phyloP scores from a whole-genome alignment of 768 basidiomycete species.

The Boletus sensibilis region DNA sequence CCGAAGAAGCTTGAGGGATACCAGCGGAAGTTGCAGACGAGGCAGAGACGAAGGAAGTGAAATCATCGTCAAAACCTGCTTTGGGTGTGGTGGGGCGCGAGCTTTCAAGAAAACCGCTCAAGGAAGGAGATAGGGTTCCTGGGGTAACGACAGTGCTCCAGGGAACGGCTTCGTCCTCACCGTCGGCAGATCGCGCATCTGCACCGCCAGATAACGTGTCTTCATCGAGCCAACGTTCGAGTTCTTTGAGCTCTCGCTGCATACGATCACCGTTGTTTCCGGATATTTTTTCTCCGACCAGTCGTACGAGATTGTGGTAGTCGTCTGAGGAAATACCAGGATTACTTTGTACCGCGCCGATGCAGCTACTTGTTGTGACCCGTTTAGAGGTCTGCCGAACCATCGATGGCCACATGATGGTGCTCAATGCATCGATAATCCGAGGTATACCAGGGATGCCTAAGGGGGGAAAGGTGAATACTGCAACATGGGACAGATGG shows the following conservation, averaged over 20 bases:
- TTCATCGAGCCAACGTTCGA: slow-evolving; percentile 63
- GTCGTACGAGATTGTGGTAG: slow-evolving; percentile 22
- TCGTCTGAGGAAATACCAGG: slow-evolving; percentile 12
- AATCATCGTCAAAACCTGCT: slow-evolving; percentile 75
- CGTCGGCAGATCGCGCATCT: slow-evolving; percentile 18
- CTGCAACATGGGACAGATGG: background rate
- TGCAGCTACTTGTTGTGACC: background rate
- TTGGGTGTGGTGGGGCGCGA: slow-evolving; percentile 34
- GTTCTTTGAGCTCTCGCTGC: slow-evolving; percentile 54
- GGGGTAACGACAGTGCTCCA: slow-evolving; percentile 41
- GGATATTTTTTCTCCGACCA: slow-evolving; percentile 22
- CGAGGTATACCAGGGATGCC: slow-evolving; percentile 60
- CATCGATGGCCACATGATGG: slow-evolving; percentile 89
- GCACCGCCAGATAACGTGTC: slow-evolving; percentile 21
- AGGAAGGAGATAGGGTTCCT: slow-evolving; percentile 27
- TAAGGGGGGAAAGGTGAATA: slow-evolving; percentile 19
- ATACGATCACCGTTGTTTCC: slow-evolving; percentile 35
- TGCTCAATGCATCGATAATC: slow-evolving; percentile 76
- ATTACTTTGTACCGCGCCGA: background rate
- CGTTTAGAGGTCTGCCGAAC: slow-evolving; percentile 24
- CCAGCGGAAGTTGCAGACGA: slow-evolving; percentile 25
- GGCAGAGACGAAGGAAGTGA: slow-evolving; percentile 73
- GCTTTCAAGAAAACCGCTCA: slow-evolving; percentile 18
- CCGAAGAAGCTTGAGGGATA: background rate
- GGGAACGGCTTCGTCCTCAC: slow-evolving; percentile 30